A percentile compares a stretch with the other conserved stretches of the same genome.
Conservation (phyloP, 805 yeast species). For the Grigorovia transvaalensis region DNA sequence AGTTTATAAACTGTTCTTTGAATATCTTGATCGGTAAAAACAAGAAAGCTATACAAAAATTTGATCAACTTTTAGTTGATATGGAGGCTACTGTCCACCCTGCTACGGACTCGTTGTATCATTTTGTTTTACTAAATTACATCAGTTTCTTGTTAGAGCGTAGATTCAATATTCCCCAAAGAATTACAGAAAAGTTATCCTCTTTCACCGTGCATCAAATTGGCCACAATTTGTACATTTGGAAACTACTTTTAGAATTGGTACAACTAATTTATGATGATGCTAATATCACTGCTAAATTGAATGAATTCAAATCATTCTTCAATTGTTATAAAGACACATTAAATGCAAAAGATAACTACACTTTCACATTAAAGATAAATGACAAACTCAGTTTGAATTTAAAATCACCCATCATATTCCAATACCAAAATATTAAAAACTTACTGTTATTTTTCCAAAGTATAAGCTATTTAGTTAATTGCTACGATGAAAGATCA, state of each 20-base stretch:
- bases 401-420: constrained; percentile 11
- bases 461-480: constrained; percentile 25
- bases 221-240: constrained; percentile 12
- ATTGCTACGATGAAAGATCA: constrained; percentile 24
- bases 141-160: constrained; percentile 13
- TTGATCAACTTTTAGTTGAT: constrained; percentile 2
- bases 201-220: constrained; percentile 1
- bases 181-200: constrained; percentile 1
- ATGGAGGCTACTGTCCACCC: not conserved
- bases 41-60: constrained; percentile 6
- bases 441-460: constrained; percentile 22
- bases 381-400: constrained; percentile 7
- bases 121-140: constrained; percentile 10
- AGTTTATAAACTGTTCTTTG: constrained; percentile 7
- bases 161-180: constrained; percentile 8
- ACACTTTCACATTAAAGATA: constrained; percentile 7
- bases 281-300: constrained; percentile 18
- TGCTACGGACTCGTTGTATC: constrained; percentile 7
- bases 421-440: constrained; percentile 21
- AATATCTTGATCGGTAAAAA: constrained; percentile 8
- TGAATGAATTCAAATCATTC: constrained; percentile 19
- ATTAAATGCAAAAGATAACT: constrained; percentile 1
- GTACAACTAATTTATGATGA: constrained; percentile 17
- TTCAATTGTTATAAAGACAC: constrained; percentile 13
- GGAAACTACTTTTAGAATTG: constrained; percentile 20